These are phyloP conservation scores for Coemansia sp. DNA, from an alignment of 192 early-diverging fungal species.

Conservation along the genomic window DNA sequence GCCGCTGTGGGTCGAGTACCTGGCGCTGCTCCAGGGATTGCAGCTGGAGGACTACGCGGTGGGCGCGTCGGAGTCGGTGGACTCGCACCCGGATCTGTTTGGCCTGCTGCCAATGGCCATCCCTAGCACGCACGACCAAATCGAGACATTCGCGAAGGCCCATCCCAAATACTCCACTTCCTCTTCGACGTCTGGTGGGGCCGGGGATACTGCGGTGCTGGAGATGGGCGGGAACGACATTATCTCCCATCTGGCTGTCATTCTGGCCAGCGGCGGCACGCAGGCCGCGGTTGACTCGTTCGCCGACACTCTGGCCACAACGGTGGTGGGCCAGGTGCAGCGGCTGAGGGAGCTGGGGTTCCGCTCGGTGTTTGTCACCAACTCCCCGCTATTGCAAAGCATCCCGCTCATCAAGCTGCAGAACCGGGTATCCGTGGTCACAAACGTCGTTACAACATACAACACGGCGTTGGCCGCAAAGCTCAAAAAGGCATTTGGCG, in stretches of 20 bases:
- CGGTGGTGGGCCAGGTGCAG: conserved; percentile 12
- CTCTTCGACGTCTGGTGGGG: background rate
- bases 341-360: conserved; percentile 11
- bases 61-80: conserved; percentile 9
- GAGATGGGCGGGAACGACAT: conserved; percentile 24
- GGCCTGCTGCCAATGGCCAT: conserved; percentile 11
- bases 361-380: conserved; percentile 16
- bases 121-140: conserved; percentile 25
- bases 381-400: conserved; percentile 11
- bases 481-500: background rate
- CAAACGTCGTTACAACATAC: conserved; percentile 11
- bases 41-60: conserved; percentile 18
- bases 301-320: conserved; percentile 5
- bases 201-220: conserved; percentile 14
- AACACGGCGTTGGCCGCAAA: conserved; percentile 15
- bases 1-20: conserved; percentile 31
- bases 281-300: background rate
- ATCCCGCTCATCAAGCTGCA: conserved; percentile 14
- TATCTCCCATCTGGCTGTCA: conserved; percentile 8
- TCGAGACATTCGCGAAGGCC: conserved; percentile 3
- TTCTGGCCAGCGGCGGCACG: background rate
- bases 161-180: too few relatives aligned
- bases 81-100: conserved; percentile 4
- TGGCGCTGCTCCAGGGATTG: conserved; percentile 3
- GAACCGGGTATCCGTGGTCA: background rate